phyloP scores from a whole-genome alignment of 2,329 filamentous ascomycete species.

The Sordariomycetes sp. region DNA sequence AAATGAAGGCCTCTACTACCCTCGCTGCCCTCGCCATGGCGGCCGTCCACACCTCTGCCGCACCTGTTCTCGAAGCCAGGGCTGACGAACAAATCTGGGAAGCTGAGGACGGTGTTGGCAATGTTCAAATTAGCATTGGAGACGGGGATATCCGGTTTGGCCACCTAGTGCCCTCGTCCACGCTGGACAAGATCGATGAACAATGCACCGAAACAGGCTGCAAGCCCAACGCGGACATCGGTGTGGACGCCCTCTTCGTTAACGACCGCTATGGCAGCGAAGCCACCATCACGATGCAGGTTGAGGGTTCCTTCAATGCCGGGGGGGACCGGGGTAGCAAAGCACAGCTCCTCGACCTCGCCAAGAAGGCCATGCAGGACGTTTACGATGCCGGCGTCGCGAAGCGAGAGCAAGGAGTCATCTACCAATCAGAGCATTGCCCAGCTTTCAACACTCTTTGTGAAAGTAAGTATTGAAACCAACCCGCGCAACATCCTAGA shows the following conservation, averaged over 20 bases:
- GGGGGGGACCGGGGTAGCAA: not conserved
- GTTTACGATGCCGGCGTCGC: not conserved
- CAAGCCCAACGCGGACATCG: not conserved
- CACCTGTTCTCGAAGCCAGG: not conserved
- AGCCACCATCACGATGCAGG: not conserved
- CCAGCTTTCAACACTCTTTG: not conserved
- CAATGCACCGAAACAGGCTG: not conserved
- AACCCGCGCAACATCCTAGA: too few relatives aligned
- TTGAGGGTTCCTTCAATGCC: constrained; percentile 1
- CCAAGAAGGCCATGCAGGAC: constrained; percentile 1
- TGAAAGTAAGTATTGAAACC: not conserved
- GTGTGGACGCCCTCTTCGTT: not conserved
- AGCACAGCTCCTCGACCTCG: constrained; percentile 1
- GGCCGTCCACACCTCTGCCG: not conserved
- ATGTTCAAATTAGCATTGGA: not conserved
- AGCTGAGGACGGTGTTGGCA: not conserved
- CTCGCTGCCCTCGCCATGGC: not conserved
- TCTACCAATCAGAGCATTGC: not conserved
- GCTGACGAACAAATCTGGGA: not conserved
- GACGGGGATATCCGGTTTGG: not conserved
- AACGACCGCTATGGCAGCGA: not conserved
- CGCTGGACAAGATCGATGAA: not conserved
- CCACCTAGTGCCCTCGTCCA: not conserved
- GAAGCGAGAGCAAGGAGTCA: not conserved
- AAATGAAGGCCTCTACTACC: not conserved